Evolutionary conservation across 2,329 filamentous ascomycete species (phyloP), one percentile per base, ranked within the genome.

Genomic region (Xylaria sp.): DNA sequence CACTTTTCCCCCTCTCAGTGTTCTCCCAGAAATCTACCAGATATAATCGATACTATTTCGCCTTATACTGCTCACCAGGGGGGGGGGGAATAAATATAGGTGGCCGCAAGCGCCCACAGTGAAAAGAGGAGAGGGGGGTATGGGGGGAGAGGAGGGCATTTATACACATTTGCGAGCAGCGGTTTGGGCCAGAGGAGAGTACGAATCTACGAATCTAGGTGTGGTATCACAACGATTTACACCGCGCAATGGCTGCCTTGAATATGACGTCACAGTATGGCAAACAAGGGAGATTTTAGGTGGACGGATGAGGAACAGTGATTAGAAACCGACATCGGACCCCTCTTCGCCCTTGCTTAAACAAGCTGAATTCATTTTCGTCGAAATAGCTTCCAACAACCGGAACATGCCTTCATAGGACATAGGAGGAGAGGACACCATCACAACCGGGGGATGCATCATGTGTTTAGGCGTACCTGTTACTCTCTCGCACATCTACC

Each of bases 401-500:
- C 48, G 13, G 13, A 62, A 15, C 33, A 70, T 63, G 65, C 44
- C 59, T 66, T 65, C 36, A 56, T 54, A 65, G 42, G 28, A 42
- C 36, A 56, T 54, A 65, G 42, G 28, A 42, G 33, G 58, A 10
- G 11, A 33, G 33, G 11, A 20, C 6, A 40, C 20, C 15, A 65
- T 46, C 28, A 59, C 59, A 53, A 58, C 46, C 49, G 61, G 57
- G 74, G 71, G 66, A 77, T 76, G 75, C 75, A 76, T 74, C 72
- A 76, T 77, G 75, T 73, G 59, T 70, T 75, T 72, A 72, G 70
- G 69, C 65, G 71, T 53, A 36, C 63, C 63, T 54, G 68, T 40
- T 49, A 28, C 60, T 67, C 10, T 63, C 48, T 64, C 49, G 57
- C 59, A 66, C 17, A 58, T 63, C 31, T 67, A 46, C 53, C 63